These are phyloP conservation scores for Diospyros lotus DNA, from an alignment of 148 eudicot species.

Conservation along the genomic window DNA sequence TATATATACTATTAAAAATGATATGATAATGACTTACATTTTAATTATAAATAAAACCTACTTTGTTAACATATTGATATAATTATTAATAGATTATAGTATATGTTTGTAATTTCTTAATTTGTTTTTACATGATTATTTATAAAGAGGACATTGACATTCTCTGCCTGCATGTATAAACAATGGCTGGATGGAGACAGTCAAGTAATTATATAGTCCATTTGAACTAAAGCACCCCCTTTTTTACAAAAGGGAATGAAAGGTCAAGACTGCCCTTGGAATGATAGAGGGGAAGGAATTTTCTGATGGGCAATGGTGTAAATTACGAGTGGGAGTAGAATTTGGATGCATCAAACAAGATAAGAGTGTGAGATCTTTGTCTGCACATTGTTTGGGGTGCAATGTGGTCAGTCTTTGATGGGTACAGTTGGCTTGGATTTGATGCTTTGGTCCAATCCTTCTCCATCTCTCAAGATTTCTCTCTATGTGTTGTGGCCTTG, in stretches of 20 bases:
- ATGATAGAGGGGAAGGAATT: not conserved
- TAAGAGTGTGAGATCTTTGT: slow-evolving; percentile 17
- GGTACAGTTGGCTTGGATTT: slow-evolving; percentile 20
- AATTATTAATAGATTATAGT: too few species aligned
- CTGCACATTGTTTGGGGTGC: slow-evolving; percentile 22
- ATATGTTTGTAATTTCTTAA: too few species aligned
- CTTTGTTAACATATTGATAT: too few species aligned
- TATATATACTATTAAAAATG: not conserved
- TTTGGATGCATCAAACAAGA: not conserved
- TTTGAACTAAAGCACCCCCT: not conserved
- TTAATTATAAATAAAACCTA: too few species aligned
- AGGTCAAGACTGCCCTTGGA: not conserved
- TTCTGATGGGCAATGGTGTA: not conserved
- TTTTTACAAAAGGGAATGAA: not conserved
- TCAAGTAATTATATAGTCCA: not conserved
- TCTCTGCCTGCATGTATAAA: too few species aligned
- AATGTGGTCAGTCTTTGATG: slow-evolving; percentile 22
- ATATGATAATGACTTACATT: not conserved
- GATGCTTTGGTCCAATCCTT: slow-evolving; percentile 21
- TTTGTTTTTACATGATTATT: too few species aligned
- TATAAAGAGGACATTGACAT: too few species aligned
- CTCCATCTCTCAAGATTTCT: not conserved
- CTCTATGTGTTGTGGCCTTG: not conserved
- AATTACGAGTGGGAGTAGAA: not conserved
- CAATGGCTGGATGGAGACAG: too few species aligned